Conservation (phyloP, 345 rosid genomes). For the Salix suchowensis region DNA sequence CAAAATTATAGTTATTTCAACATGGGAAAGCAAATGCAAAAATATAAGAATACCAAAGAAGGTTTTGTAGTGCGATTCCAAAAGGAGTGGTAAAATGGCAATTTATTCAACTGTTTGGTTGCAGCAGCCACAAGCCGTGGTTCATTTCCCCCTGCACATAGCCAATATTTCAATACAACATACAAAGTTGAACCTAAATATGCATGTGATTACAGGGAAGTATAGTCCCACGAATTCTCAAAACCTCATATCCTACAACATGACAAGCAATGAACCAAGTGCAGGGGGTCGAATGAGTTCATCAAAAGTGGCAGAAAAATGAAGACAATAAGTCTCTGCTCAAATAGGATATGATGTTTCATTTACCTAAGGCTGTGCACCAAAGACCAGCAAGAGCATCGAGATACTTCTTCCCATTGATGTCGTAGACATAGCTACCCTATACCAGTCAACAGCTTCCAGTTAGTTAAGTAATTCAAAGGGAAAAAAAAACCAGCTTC, state of each 20-base stretch:
- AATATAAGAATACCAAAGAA: conserved; percentile 54
- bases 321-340: neutral
- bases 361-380: conserved; percentile 89
- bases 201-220: neutral
- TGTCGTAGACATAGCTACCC: conserved; percentile 87
- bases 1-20: neutral
- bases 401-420: conserved; percentile 74
- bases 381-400: conserved; percentile 98
- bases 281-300: neutral
- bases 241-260: neutral
- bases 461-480: neutral
- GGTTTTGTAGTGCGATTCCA: conserved; percentile 98
- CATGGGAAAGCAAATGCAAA: neutral
- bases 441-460: conserved; percentile 24
- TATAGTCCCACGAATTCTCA: neutral
- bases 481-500: neutral
- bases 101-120: conserved; percentile 54
- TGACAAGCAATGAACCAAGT: neutral
- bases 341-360: neutral
- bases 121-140: conserved; percentile 89
- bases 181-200: neutral
- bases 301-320: neutral
- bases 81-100: conserved; percentile 96
- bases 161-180: conserved; percentile 1
- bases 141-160: conserved; percentile 79